Evolutionary conservation across 2,329 filamentous ascomycete genomes (phyloP), one percentile per base, ranked within the genome.

Genomic region (Paraconiothyrium sp.): DNA sequence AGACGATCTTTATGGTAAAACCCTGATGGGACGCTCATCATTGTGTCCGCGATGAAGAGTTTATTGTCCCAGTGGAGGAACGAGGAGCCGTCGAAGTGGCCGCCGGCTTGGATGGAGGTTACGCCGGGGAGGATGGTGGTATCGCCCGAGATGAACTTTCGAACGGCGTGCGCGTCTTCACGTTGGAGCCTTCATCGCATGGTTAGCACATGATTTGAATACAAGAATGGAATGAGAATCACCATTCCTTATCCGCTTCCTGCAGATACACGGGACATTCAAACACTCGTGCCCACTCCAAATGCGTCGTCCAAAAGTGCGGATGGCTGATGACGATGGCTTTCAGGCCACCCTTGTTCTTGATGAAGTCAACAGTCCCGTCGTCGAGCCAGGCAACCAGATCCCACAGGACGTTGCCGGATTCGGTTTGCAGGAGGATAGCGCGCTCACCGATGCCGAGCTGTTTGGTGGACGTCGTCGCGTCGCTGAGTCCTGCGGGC

Each of bases 361-460:
- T 82, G 68, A 94, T 87, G 54, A 79, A 81, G 0, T 79, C 72
- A 0, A 91, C 77, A 0, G 91, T 94, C 3, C 84, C 83, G 1
- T 84, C 78, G 73, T 94, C 90, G 3, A 95, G 80, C 65, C 88
- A 87, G 0, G 91, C 85, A 59, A 95, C 82, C 64, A 90, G 88
- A 77, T 95, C 92, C 92, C 92, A 96, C 1, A 95, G 85, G 1
- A 95, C 78, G 73, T 94, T 94, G 0, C 92, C 91, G 0, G 77
- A 61, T 0, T 86, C 81, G 0, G 90, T 92, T 54, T 84, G 82
- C 13, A 94, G 80, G 2, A 96, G 81, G 50, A 93, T 84, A 22
- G 89, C 89, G 35, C 92, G 85, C 77, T 95, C 89, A 0, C 92
- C 92, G 65, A 95, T 95, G 57, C 83, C 92, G 62, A 93, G 80